phyloP scores from a whole-genome alignment of 2,329 filamentous ascomycete species.

The Pseudogymnoascus sp. region DNA sequence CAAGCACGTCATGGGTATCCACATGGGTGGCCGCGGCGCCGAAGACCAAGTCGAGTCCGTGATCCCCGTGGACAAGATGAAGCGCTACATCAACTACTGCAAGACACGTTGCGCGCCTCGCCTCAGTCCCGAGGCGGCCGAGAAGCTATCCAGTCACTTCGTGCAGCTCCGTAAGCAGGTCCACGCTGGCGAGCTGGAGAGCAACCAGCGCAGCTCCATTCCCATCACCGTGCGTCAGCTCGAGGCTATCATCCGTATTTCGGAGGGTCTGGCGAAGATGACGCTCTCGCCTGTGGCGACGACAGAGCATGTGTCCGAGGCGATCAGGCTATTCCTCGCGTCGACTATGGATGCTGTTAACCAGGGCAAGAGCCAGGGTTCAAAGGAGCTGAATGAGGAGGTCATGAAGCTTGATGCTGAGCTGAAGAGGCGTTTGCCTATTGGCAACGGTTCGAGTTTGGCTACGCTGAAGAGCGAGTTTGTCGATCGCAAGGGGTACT shows the following conservation, averaged over 20 bases:
- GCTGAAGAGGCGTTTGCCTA: constrained; percentile 75
- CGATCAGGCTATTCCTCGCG: constrained; percentile 91
- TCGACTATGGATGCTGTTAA: constrained; percentile 97
- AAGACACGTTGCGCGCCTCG: constrained; percentile 91
- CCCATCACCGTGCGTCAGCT: constrained; percentile 96
- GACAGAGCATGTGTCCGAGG: constrained; percentile 90
- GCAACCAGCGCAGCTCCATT: constrained; percentile 85
- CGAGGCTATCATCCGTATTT: constrained; percentile 94
- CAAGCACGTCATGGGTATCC: constrained; percentile 93
- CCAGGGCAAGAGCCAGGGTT: constrained; percentile 75
- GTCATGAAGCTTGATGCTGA: constrained; percentile 81
- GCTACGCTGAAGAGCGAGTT: constrained; percentile 82
- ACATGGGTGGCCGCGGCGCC: constrained; percentile 79
- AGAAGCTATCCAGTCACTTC: constrained; percentile 95
- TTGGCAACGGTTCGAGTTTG: constrained; percentile 90
- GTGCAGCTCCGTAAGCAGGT: constrained; percentile 93
- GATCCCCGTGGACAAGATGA: constrained; percentile 93
- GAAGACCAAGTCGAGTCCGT: constrained; percentile 81
- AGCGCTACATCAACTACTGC: constrained; percentile 94
- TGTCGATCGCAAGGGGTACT: constrained; percentile 84
- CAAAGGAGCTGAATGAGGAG: constrained; percentile 85
- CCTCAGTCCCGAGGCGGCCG: constrained; percentile 80
- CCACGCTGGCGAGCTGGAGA: constrained; percentile 80
- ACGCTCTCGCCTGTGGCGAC: constrained; percentile 78
- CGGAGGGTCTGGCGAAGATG: constrained; percentile 89